phyloP scores from a whole-genome alignment of 768 basidiomycete species.

The Auricularia heimuer region DNA sequence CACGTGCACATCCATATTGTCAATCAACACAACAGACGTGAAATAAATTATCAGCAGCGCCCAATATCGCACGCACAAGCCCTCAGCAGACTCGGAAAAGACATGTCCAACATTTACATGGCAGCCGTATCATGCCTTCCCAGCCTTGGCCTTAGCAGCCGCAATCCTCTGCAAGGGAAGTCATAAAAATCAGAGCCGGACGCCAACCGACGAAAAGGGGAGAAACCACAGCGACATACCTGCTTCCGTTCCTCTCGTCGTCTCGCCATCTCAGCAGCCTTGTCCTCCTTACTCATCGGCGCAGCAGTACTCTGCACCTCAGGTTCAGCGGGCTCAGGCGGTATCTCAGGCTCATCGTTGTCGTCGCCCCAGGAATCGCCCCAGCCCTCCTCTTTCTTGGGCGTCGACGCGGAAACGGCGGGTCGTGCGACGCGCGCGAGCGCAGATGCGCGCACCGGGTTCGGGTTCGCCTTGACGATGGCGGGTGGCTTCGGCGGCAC shows the following conservation, averaged over 20 bases:
- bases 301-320: conserved; percentile 1
- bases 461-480: neutral
- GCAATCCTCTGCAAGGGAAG: neutral
- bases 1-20: no score
- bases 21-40: no score
- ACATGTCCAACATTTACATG: no score
- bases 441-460: neutral
- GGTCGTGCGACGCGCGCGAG: neutral
- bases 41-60: no score
- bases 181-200: neutral
- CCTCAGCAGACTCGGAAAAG: no score
- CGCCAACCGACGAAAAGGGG: neutral
- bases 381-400: conserved; percentile 4
- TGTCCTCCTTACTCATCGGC: conserved; percentile 77
- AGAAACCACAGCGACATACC: conserved; percentile 31
- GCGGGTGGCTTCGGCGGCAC: neutral
- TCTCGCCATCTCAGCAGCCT: conserved; percentile 84
- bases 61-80: no score
- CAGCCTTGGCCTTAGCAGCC: neutral
- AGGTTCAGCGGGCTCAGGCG: neutral
- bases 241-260: conserved; percentile 88
- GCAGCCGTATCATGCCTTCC: neutral
- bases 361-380: conserved; percentile 2
- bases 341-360: neutral
- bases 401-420: conserved; percentile 4